Percentiles rank a stretch among this genome's conserved stretches.
Evolutionary conservation across 2,329 filamentous ascomycete genomes (phyloP).

Genomic region (Venturia carpophila): DNA sequence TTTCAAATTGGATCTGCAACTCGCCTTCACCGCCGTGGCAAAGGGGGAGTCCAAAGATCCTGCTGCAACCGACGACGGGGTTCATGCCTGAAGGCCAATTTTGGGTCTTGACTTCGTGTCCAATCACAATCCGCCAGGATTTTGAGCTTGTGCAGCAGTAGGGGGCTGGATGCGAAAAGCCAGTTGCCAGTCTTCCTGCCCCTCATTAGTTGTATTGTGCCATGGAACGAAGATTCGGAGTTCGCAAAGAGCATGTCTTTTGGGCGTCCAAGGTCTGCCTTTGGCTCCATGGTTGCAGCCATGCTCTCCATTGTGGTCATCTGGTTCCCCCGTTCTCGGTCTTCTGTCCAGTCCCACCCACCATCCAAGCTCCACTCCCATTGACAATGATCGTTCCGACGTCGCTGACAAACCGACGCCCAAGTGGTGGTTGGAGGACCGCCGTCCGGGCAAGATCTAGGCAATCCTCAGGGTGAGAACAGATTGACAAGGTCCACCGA

Average conservation of each 20-base stretch:
- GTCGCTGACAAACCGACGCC: not conserved
- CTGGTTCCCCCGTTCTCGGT: not conserved
- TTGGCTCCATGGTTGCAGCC: not conserved
- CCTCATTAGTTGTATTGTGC: not conserved
- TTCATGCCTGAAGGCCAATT: conserved; percentile 5
- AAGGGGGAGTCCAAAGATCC: not conserved
- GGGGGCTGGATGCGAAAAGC: not conserved
- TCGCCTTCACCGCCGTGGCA: not conserved
- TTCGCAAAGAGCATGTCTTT: not conserved
- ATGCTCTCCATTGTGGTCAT: not conserved
- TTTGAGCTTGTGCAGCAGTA: not conserved
- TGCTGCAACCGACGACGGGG: not conserved
- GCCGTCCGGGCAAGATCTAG: not conserved
- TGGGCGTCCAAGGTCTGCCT: not conserved
- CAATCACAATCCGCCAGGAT: not conserved
- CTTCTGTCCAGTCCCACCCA: not conserved
- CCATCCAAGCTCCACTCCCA: not conserved
- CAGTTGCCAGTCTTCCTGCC: not conserved
- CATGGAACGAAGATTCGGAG: not conserved
- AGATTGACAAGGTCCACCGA: not conserved
- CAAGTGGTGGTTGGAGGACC: not conserved
- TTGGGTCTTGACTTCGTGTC: not conserved
- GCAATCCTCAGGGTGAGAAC: not conserved
- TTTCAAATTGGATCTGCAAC: not conserved
- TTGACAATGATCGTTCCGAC: not conserved